phyloP scores from a whole-genome alignment of 257 asterid genomes.

The Solanum etuberosum region DNA sequence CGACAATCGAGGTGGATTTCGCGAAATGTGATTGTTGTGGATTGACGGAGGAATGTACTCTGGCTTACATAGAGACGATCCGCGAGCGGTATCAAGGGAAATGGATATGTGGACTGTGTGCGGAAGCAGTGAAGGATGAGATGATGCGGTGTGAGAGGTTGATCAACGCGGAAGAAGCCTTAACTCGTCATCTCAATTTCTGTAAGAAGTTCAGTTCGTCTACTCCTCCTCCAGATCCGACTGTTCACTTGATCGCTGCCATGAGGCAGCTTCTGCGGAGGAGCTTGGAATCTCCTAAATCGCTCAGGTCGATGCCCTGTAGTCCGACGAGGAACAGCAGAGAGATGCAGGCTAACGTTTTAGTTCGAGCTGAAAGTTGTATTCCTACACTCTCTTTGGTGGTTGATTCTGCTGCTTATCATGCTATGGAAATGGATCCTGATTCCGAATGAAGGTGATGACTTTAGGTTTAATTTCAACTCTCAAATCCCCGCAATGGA shows the following conservation, averaged over 20 bases:
- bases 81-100: slow-evolving; percentile 43
- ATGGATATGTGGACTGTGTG: slow-evolving; percentile 57
- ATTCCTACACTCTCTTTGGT: slow-evolving; percentile 44
- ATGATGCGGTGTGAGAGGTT: slow-evolving; percentile 42
- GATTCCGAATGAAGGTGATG: slow-evolving; percentile 11
- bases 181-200: slow-evolving; percentile 55
- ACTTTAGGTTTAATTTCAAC: slow-evolving; percentile 17
- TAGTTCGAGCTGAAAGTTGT: slow-evolving; percentile 63
- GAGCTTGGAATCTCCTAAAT: slow-evolving; percentile 47
- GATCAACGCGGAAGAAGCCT: slow-evolving; percentile 56
- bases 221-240: slow-evolving; percentile 40
- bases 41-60: slow-evolving; percentile 55
- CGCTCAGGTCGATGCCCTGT: slow-evolving; percentile 53
- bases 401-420: slow-evolving; percentile 11
- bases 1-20: slow-evolving; percentile 24
- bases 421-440: slow-evolving; percentile 24
- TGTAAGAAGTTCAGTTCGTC: slow-evolving; percentile 49
- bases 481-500: neutral
- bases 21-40: slow-evolving; percentile 50
- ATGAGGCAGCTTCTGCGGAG: slow-evolving; percentile 43
- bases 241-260: slow-evolving; percentile 43
- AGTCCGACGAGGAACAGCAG: slow-evolving; percentile 39
- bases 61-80: slow-evolving; percentile 32
- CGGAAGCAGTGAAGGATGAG: slow-evolving; percentile 55
- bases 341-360: slow-evolving; percentile 4